Base-by-base conservation (phyloP, 805 yeast species). In the Priceomyces melissophilus region DNA sequence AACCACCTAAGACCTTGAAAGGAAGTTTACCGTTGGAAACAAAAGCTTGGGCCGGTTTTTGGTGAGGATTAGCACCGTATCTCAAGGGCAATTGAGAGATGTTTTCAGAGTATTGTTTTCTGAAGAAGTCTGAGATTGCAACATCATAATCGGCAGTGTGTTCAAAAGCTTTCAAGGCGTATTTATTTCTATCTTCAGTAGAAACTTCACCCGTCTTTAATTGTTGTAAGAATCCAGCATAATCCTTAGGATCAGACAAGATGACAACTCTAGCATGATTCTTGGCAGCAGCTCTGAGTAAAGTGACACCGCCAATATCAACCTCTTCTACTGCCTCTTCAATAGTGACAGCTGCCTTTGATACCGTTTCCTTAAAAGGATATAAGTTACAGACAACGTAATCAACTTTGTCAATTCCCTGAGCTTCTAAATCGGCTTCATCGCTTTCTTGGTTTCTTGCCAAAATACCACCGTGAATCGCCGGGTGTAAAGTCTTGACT, bases 31-130 rank as follows among this genome's bases (percentile, higher is more conserved):
- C 96, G 52, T 82, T 79, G 43, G 82, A 65, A 43, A 93, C 95
- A 60, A 69, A 93, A 40, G 98, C 96, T 75, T 93, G 99, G 25
- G 99, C 97, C 37, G 99, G 99, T 70, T 88, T 93, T 76, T 93
- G 99, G 69, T 93, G 98, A 45, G 99, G 99, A 75, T 93, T 93
- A 44, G 96, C 96, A 65, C 99, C 99, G 67, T 93, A 93, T 75
- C 99, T 84, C 58, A 93, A 78, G 23, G 97, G 91, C 67, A 93
- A 76, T 78, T 91, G 98, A 41, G 93, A 78, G 36, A 71, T 73
- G 63, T 82, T 85, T 71, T 91, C 98, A 38, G 96, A 79, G 74
- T 93, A 93, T 71, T 88, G 90, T 73, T 89, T 93, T 76, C 99
- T 83, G 81, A 93, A 93, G 67, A 88, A 93, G 72, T 93, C 99